phyloP scores from a whole-genome alignment of 1,284 basidiomycete species.

The Tilletia walkeri region DNA sequence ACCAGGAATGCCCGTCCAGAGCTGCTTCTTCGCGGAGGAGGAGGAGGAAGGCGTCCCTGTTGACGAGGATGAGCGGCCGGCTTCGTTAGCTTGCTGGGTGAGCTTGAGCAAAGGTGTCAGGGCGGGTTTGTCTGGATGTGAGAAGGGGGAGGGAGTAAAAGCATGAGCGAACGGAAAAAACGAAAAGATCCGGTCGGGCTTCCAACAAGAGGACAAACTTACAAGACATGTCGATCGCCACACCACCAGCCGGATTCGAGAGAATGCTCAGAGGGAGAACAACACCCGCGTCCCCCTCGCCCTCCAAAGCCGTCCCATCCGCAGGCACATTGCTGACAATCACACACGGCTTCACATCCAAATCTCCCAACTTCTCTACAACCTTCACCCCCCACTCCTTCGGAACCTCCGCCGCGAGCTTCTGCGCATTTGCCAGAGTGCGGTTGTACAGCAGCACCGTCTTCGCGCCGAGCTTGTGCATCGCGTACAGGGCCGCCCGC shows the following conservation, averaged over 20 bases:
- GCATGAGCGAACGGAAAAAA: not conserved
- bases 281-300: constrained; percentile 30
- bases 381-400: constrained; percentile 47
- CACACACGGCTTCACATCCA: constrained; percentile 23
- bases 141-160: not conserved
- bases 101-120: constrained; percentile 45
- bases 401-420: constrained; percentile 37
- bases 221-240: constrained; percentile 54
- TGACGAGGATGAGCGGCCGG: not conserved
- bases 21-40: constrained; percentile 22
- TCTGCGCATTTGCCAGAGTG: constrained; percentile 44
- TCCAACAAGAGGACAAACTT: constrained; percentile 11
- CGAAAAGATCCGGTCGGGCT: not conserved
- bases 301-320: constrained; percentile 34
- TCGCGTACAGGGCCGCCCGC: constrained; percentile 51
- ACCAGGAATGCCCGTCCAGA: constrained; percentile 46
- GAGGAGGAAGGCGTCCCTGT: not conserved
- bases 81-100: constrained; percentile 20
- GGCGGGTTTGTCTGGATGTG: constrained; percentile 39
- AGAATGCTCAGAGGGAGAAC: constrained; percentile 39
- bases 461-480: constrained; percentile 46
- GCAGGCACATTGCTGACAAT: constrained; percentile 53
- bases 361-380: constrained; percentile 30
- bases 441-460: constrained; percentile 51
- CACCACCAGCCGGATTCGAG: constrained; percentile 37